phyloP scores from a whole-genome alignment of 768 basidiomycete species.

The Leccinum subtestaceum region DNA sequence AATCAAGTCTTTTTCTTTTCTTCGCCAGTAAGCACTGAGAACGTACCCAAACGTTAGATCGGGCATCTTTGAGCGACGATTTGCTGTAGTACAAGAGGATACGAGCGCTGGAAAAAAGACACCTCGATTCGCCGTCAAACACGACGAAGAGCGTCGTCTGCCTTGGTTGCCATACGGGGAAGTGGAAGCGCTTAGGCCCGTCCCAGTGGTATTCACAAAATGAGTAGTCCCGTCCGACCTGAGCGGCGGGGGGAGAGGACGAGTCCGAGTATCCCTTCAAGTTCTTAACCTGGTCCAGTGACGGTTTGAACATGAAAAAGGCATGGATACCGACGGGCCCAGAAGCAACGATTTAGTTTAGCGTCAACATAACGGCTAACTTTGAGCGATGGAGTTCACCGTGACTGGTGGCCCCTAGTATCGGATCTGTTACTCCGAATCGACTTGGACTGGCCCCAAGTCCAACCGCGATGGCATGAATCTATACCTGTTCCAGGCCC shows the following conservation, averaged over 20 bases:
- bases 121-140: conserved; percentile 22
- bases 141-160: conserved; percentile 23
- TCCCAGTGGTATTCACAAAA: conserved; percentile 21
- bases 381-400: neutral
- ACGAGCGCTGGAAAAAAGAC: conserved; percentile 20
- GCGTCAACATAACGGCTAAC: neutral
- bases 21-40: neutral
- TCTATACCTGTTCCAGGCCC: too few species aligned
- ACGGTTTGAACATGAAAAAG: neutral
- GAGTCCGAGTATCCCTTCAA: neutral
- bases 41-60: conserved; percentile 22
- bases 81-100: conserved; percentile 19
- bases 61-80: conserved; percentile 5
- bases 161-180: conserved; percentile 26
- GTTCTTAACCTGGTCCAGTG: neutral
- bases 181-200: conserved; percentile 18
- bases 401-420: neutral
- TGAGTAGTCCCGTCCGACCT: conserved; percentile 3
- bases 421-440: neutral
- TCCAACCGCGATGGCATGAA: too few species aligned
- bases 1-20: too few species aligned
- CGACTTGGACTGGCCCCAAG: too few species aligned
- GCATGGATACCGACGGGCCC: neutral
- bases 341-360: neutral
- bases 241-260: neutral